Base-by-base conservation (phyloP, 2,329 filamentous ascomycete species). In the Phialocephala sp. region DNA sequence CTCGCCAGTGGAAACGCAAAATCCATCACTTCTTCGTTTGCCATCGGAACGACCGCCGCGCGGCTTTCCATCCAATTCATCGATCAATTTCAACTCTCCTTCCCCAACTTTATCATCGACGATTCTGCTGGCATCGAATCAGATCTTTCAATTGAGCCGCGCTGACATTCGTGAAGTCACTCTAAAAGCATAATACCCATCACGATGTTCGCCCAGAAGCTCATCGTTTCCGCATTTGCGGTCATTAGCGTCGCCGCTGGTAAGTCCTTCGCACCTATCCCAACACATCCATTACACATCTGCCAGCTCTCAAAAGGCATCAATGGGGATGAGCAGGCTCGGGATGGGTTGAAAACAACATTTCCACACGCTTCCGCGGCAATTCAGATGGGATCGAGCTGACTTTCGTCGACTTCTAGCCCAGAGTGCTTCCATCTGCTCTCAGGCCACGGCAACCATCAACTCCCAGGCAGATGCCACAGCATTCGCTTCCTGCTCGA, bases 401-500 rank as follows among this genome's bases (percentile, higher is more conserved):
- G 58, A 69, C 60, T 18, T 60, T 37, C 18, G 15, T 45, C 27
- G 50, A 37, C 32, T 59, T 66, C 39, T 41, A 72, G 66, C 69
- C 61, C 66, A 70, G 52, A 65, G 47, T 47, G 35, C 58, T 20
- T 60, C 73, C 12, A 52, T 70, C 66, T 75, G 74, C 67, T 71
- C 72, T n/a, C 67, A 71, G 59, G 36, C 72, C 15, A 75, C 72
- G 4, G 71, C 71, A n/a, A 77, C 75, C 57, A 69, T 77, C 68
- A 71, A 69, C 68, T 72, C 69, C 43, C 64, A 68, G 60, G 74
- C 73, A 22, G 75, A 77, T 72, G 75, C 72, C 36, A 69, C 71
- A 37, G 65, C 62, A 12, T 65, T 75, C 24, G 62, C 71, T 18
- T 37, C 27, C 62, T 77, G 76, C 68, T 63, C 69, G n/a, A 75